Evolutionary conservation across 2,329 filamentous ascomycete genomes (phyloP).

Genomic region (Colletotrichum sp.): DNA sequence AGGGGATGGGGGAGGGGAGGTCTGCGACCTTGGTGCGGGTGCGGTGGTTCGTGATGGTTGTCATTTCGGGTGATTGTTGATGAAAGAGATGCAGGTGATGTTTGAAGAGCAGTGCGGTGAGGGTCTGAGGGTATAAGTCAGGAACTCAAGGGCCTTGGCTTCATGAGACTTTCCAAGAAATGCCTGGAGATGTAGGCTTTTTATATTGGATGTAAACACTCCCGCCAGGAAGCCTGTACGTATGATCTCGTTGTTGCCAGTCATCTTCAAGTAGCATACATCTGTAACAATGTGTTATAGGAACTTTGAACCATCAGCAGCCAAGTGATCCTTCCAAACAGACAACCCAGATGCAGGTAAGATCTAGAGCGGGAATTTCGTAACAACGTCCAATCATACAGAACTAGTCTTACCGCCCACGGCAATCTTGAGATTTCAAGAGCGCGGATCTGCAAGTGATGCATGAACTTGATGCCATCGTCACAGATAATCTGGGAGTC

Average conservation of each 20-base stretch:
- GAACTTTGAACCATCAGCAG: background rate
- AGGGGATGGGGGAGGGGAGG: background rate
- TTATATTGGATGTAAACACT: background rate
- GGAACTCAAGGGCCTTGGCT: background rate
- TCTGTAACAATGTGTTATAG: background rate
- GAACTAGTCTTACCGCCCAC: background rate
- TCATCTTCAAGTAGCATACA: background rate
- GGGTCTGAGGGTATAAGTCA: background rate
- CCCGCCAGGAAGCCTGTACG: background rate
- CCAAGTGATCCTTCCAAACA: background rate
- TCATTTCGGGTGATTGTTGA: background rate
- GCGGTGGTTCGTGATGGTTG: background rate
- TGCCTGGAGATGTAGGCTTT: background rate
- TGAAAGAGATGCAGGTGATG: background rate
- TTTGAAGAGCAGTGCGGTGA: background rate
- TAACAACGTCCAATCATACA: background rate
- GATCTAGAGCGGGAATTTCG: background rate
- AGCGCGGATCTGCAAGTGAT: accelerated
- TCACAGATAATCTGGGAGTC: background rate
- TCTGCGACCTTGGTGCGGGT: background rate
- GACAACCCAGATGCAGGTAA: background rate
- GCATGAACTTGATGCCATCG: background rate
- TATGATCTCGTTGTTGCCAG: background rate
- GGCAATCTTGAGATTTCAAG: background rate
- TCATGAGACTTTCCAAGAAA: background rate